Conservation (phyloP, 305 asterid genomes). For the Fraxinus floribunda region DNA sequence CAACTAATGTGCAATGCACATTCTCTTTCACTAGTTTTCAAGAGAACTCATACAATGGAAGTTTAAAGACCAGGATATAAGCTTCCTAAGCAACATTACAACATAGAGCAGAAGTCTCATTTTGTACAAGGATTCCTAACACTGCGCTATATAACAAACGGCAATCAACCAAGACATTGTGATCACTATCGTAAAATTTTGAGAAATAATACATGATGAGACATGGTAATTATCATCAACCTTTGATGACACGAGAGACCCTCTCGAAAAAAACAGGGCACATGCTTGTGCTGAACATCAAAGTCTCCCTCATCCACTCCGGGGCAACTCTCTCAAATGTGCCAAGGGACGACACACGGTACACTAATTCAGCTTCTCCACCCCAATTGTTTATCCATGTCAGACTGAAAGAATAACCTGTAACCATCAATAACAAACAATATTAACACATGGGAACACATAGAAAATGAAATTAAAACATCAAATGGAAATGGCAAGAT, state of each 20-base stretch:
- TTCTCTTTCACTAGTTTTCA: neutral
- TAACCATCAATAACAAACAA: neutral
- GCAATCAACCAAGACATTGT: neutral
- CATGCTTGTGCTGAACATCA: constrained; percentile 67
- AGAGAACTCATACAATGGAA: neutral
- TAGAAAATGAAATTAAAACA: no score
- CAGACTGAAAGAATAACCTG: constrained; percentile 82
- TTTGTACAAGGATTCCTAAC: neutral
- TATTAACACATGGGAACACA: neutral
- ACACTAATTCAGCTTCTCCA: constrained; percentile 57
- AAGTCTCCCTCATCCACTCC: constrained; percentile 78
- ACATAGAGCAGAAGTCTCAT: neutral
- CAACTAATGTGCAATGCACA: no score
- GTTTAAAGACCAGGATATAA: neutral
- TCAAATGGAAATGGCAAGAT: no score
- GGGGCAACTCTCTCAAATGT: constrained; percentile 83
- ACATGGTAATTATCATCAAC: neutral
- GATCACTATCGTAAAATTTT: neutral
- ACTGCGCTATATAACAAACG: neutral
- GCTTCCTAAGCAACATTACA: neutral
- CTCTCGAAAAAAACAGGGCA: constrained; percentile 61
- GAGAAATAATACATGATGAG: neutral
- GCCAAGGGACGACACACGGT: constrained; percentile 65
- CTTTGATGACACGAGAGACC: constrained; percentile 52
- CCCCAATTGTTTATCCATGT: constrained; percentile 51